A percentile compares a stretch with the other conserved stretches of the same genome.
Evolutionary conservation across 2,329 filamentous ascomycete species (phyloP).

Genomic region (Myriosclerotinia curreyana): DNA sequence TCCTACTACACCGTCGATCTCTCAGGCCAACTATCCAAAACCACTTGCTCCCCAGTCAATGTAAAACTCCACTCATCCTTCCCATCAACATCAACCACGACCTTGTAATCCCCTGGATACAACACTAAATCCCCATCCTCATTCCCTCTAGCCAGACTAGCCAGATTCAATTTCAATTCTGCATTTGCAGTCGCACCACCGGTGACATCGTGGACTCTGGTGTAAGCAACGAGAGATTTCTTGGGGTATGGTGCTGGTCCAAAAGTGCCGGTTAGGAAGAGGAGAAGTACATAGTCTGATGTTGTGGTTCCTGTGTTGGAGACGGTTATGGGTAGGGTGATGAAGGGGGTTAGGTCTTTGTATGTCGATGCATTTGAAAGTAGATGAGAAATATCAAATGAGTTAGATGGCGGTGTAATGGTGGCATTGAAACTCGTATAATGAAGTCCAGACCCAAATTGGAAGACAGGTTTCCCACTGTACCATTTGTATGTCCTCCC

Average conservation of each 20-base stretch:
- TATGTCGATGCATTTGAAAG: conserved; percentile 8
- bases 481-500: conserved; percentile 59
- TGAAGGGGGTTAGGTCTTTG: conserved; percentile 37
- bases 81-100: conserved; percentile 47
- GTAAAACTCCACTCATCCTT: conserved; percentile 45
- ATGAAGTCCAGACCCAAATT: conserved; percentile 52
- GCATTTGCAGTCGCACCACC: conserved; percentile 39
- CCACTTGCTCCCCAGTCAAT: conserved; percentile 45
- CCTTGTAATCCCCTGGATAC: conserved; percentile 52
- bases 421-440: conserved; percentile 24
- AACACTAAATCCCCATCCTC: conserved; percentile 50
- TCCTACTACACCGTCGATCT: neutral
- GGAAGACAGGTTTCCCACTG: conserved; percentile 46
- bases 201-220: conserved; percentile 37
- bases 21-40: conserved; percentile 42
- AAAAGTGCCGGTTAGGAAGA: conserved; percentile 48
- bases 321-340: conserved; percentile 42
- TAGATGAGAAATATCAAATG: conserved; percentile 21
- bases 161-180: conserved; percentile 46
- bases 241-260: conserved; percentile 50
- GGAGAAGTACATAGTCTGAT: conserved; percentile 53
- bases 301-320: conserved; percentile 49
- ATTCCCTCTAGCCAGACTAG: conserved; percentile 49
- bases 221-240: conserved; percentile 53
- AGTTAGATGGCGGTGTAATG: neutral